Conservation (phyloP, 129 eudicot species). For the Flaveria bidentis region DNA sequence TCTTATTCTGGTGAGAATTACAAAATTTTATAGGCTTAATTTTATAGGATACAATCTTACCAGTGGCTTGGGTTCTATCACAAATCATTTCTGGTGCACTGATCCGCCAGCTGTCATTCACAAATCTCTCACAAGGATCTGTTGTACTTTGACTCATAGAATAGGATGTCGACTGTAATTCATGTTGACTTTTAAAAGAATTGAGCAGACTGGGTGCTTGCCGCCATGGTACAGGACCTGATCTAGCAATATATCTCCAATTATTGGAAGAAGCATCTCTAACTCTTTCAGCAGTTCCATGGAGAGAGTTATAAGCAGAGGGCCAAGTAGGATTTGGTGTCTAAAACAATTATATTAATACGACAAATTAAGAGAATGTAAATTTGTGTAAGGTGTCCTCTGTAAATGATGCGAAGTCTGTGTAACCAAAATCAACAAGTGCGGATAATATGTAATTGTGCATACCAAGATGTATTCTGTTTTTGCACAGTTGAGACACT, state of each 20-base stretch:
- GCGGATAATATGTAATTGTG: not conserved
- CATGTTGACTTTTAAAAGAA: constrained; percentile 42
- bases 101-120: constrained; percentile 42
- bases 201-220: constrained; percentile 64
- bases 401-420: not conserved
- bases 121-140: constrained; percentile 39
- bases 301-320: constrained; percentile 49
- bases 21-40: not conserved
- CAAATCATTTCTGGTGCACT: constrained; percentile 35
- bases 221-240: constrained; percentile 80
- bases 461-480: constrained; percentile 74
- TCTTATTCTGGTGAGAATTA: not conserved
- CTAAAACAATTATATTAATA: constrained; percentile 35
- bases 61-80: constrained; percentile 45
- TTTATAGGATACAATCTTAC: constrained; percentile 37
- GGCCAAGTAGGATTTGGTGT: constrained; percentile 95
- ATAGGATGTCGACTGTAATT: constrained; percentile 36
- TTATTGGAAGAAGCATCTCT: constrained; percentile 50
- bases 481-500: constrained; percentile 71
- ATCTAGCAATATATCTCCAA: constrained; percentile 58
- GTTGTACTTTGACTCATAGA: constrained; percentile 43
- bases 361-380: not conserved
- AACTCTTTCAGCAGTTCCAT: constrained; percentile 57
- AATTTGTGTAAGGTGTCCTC: not conserved
- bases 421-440: constrained; percentile 18